Conservation (phyloP, 768 basidiomycete genomes). For the Paxillus involutus region DNA sequence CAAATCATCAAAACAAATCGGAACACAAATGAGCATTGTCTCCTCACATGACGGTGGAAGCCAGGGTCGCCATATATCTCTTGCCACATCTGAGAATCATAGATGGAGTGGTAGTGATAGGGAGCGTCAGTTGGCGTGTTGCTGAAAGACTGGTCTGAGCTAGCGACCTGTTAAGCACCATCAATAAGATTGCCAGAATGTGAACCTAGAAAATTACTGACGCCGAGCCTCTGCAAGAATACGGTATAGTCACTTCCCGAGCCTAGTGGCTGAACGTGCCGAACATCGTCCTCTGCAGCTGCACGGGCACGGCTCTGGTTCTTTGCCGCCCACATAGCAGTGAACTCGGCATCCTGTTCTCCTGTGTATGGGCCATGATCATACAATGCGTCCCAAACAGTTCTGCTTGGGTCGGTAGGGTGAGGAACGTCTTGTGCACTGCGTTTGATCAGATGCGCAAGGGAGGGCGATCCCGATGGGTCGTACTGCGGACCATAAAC, state of each 20-base stretch:
- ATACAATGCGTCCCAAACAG: slow-evolving; percentile 58
- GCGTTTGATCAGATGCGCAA: slow-evolving; percentile 55
- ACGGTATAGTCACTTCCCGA: slow-evolving; percentile 91
- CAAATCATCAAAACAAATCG: not conserved
- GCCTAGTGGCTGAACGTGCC: slow-evolving; percentile 62
- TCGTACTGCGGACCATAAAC: slow-evolving; percentile 55
- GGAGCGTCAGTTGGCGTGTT: slow-evolving; percentile 50
- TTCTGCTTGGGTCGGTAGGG: slow-evolving; percentile 47
- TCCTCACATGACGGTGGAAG: slow-evolving; percentile 68
- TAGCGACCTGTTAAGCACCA: slow-evolving; percentile 30
- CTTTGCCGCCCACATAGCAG: slow-evolving; percentile 38
- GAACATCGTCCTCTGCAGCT: slow-evolving; percentile 27
- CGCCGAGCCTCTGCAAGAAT: slow-evolving; percentile 80
- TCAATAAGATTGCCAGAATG: not conserved
- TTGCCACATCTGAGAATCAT: slow-evolving; percentile 73
- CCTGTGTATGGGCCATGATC: slow-evolving; percentile 54
- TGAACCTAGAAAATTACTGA: slow-evolving; percentile 31
- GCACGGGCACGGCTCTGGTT: slow-evolving; percentile 21
- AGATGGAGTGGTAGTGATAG: slow-evolving; percentile 79
- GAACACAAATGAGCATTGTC: not conserved
- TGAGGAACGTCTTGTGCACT: slow-evolving; percentile 58
- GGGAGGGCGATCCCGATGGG: slow-evolving; percentile 57
- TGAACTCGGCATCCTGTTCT: slow-evolving; percentile 42
- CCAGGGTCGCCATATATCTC: slow-evolving; percentile 74
- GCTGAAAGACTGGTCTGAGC: slow-evolving; percentile 32